Base-by-base conservation (phyloP, 139 green algal species). In the Penium margaritaceum region DNA sequence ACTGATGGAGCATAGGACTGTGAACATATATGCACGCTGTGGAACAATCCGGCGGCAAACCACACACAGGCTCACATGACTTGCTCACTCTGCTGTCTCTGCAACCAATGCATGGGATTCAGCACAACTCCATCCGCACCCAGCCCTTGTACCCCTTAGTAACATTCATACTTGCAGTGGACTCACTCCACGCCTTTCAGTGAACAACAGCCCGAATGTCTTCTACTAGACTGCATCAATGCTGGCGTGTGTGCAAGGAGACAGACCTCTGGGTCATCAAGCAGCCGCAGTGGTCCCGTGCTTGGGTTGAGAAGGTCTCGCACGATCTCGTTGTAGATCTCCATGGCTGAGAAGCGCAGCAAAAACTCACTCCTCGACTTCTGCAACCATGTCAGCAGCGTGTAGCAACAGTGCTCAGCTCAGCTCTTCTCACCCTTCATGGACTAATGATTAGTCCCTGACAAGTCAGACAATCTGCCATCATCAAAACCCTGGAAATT, bases 301-400 rank as follows among this genome's bases (percentile, higher is more conserved):
- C 90, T 85, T 0, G 83, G 83, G 0, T 85, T 81, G 67, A 98
- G 84, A 44, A 39, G 12, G 3, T 44, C 58, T 19, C 32, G 9
- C 1, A 66, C 32, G 12, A 27, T 24, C 32, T 39, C 32, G 58
- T 44, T 44, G 32, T 46, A 46, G 30, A 38, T 66, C 58, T 66
- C 15, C 58, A 38, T 44, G 1, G 32, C 15, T 66, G 17, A 19
- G 6, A 66, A 9, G 1, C 30, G 58, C 33, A 39, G 12, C 9
- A 21, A 39, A 41, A 39, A 39, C 58, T 44, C 12, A 0, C 14
- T 6, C 33, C n/a, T n/a, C n/a, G n/a, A n/a, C n/a, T n/a, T n/a
- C n/a, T n/a, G n/a, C n/a, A n/a, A n/a, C n/a, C n/a, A n/a, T n/a
- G n/a, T n/a, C n/a, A n/a, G n/a, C n/a, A n/a, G n/a, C n/a, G n/a